phyloP scores from a whole-genome alignment of 2,329 filamentous ascomycete genomes.

The Tolypocladium nubicola region DNA sequence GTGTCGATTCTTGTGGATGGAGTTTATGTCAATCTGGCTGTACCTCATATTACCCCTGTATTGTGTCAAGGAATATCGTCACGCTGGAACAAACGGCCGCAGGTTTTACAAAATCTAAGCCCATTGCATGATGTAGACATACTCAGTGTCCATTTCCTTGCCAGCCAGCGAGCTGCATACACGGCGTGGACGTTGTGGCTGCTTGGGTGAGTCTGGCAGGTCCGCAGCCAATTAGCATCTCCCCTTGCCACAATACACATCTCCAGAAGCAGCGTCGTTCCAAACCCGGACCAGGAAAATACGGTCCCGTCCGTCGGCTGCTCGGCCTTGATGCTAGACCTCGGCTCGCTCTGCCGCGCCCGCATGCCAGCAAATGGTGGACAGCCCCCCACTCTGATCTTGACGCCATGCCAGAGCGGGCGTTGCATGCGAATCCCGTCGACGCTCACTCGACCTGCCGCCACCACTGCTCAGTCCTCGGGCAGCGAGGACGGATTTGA shows the following conservation, averaged over 20 bases:
- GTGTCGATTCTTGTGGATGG: neutral
- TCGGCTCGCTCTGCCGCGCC: neutral
- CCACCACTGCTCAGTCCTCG: neutral
- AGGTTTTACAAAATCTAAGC: neutral
- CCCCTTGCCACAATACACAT: neutral
- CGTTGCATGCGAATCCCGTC: neutral
- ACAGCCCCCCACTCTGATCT: neutral
- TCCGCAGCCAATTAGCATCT: neutral
- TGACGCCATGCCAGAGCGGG: neutral
- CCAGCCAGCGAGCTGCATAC: neutral
- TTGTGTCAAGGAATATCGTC: neutral
- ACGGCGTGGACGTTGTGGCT: neutral
- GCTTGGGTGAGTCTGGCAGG: neutral
- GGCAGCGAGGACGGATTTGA: neutral
- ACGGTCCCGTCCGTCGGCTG: neutral
- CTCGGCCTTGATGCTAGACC: neutral
- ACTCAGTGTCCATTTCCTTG: neutral
- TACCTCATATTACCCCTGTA: neutral
- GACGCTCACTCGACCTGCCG: neutral
- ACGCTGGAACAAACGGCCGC: neutral
- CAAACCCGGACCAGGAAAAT: neutral
- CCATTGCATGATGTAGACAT: neutral
- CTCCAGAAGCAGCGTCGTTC: no score
- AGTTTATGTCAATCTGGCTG: neutral
- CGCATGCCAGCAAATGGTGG: neutral